Evolutionary conservation across 352 stramenopile species (phyloP).

Genomic region (Phytopythium ostracodes): DNA sequence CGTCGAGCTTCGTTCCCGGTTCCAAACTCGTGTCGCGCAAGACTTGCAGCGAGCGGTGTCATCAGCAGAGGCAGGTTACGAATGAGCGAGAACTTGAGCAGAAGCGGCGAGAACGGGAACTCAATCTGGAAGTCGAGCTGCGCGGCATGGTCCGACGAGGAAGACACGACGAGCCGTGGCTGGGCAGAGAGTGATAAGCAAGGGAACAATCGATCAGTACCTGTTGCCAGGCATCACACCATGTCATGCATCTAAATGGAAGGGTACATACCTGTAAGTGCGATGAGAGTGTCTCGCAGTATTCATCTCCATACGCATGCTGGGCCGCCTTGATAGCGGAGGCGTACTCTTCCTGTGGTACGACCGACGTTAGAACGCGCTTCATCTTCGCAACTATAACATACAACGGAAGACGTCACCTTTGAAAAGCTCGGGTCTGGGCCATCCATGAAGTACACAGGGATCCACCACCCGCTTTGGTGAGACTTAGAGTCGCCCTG

Average conservation of each 20-base stretch:
- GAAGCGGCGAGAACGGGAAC: slow-evolving; percentile 27
- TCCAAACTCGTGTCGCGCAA: slow-evolving; percentile 59
- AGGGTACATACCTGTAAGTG: slow-evolving; percentile 25
- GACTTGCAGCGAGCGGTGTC: slow-evolving; percentile 59
- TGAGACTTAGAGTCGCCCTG: slow-evolving; percentile 12
- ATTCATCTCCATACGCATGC: slow-evolving; percentile 30
- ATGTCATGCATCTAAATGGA: not conserved
- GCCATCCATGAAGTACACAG: slow-evolving; percentile 20
- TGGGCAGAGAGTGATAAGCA: not conserved
- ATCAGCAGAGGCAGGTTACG: slow-evolving; percentile 71
- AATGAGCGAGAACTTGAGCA: slow-evolving; percentile 57
- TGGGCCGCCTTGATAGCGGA: slow-evolving; percentile 26
- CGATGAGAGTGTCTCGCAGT: slow-evolving; percentile 22
- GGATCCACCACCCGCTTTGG: slow-evolving; percentile 30
- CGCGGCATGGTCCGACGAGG: slow-evolving; percentile 25
- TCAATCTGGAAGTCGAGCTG: slow-evolving; percentile 47
- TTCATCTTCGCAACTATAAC: not conserved
- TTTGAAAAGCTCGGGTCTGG: slow-evolving; percentile 9
- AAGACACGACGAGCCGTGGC: slow-evolving; percentile 31
- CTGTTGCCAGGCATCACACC: not conserved
- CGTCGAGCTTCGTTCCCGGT: slow-evolving; percentile 17
- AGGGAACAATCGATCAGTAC: not conserved
- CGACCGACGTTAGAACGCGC: not conserved
- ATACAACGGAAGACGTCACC: not conserved
- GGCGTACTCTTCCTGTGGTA: slow-evolving; percentile 22